phyloP scores from a whole-genome alignment of 2,329 filamentous ascomycete species.

The Sporothrix pseudoabietina region DNA sequence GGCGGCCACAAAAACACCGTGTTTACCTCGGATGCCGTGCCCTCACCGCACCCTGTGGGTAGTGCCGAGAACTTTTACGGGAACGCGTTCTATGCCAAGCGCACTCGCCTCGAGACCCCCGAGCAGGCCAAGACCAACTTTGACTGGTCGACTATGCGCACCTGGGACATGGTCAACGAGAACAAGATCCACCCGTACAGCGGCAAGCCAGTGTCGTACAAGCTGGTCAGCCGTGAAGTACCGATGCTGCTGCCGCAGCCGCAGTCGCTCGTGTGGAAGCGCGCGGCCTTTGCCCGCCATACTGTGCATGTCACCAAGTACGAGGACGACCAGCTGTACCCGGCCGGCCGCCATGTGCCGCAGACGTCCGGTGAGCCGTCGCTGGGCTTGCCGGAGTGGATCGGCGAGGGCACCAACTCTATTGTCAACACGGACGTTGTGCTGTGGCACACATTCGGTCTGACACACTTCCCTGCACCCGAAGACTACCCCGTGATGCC shows the following conservation, averaged over 20 bases:
- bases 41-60: constrained; percentile 72
- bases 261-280: constrained; percentile 82
- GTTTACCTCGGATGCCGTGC: constrained; percentile 76
- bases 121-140: constrained; percentile 75
- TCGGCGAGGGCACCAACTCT: constrained; percentile 66
- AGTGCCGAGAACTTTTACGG: constrained; percentile 83
- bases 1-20: constrained; percentile 82
- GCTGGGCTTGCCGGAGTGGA: constrained; percentile 73
- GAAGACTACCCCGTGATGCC: constrained; percentile 96
- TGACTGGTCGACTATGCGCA: constrained; percentile 73
- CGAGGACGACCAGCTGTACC: constrained; percentile 77
- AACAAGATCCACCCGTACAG: constrained; percentile 83
- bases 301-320: constrained; percentile 89
- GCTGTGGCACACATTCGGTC: constrained; percentile 90
- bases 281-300: constrained; percentile 83
- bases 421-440: constrained; percentile 85
- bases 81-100: constrained; percentile 85
- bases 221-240: constrained; percentile 85
- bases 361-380: constrained; percentile 82
- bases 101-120: constrained; percentile 75
- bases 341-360: constrained; percentile 82
- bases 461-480: constrained; percentile 84
- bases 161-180: constrained; percentile 89
- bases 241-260: constrained; percentile 77
- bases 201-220: constrained; percentile 82